phyloP scores from a whole-genome alignment of 129 eudicot genomes.

The Apium graveolens region DNA sequence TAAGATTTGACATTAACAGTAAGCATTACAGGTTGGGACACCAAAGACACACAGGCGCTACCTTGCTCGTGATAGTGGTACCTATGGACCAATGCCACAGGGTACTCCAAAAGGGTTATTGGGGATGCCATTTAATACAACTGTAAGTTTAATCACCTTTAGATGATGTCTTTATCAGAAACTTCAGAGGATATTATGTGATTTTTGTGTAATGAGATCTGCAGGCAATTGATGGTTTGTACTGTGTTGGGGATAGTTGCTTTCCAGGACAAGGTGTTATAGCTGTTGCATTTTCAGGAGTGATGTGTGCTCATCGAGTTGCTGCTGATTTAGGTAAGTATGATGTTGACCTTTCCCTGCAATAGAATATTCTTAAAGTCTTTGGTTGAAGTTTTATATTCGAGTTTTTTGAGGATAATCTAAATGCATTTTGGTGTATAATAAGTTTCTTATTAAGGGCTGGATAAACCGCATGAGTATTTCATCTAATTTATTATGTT shows the following conservation, averaged over 20 bases:
- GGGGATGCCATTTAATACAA: slow-evolving; percentile 98
- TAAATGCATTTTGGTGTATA: neutral
- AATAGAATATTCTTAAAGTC: neutral
- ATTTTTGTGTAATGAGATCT: slow-evolving; percentile 15
- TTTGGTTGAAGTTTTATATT: neutral
- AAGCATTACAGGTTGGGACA: slow-evolving; percentile 73
- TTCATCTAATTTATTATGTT: neutral
- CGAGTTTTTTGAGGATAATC: neutral
- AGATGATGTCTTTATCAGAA: neutral
- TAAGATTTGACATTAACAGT: neutral
- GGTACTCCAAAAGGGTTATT: slow-evolving; percentile 74
- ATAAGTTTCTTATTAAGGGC: neutral
- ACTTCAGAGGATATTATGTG: neutral
- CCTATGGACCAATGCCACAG: slow-evolving; percentile 98
- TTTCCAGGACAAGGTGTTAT: slow-evolving; percentile 99
- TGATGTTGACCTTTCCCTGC: neutral
- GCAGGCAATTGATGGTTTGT: slow-evolving; percentile 81
- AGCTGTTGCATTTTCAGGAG: slow-evolving; percentile 95
- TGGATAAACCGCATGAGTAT: neutral
- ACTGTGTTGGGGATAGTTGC: slow-evolving; percentile 99
- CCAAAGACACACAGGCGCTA: slow-evolving; percentile 96
- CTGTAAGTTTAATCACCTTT: slow-evolving; percentile 41
- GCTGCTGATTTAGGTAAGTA: slow-evolving; percentile 89
- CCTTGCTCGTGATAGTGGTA: slow-evolving; percentile 97
- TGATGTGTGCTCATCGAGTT: slow-evolving; percentile 98